Percentiles rank a stretch among this genome's conserved stretches.
Conservation (phyloP, 306 rosid species). For the Delonix regia region DNA sequence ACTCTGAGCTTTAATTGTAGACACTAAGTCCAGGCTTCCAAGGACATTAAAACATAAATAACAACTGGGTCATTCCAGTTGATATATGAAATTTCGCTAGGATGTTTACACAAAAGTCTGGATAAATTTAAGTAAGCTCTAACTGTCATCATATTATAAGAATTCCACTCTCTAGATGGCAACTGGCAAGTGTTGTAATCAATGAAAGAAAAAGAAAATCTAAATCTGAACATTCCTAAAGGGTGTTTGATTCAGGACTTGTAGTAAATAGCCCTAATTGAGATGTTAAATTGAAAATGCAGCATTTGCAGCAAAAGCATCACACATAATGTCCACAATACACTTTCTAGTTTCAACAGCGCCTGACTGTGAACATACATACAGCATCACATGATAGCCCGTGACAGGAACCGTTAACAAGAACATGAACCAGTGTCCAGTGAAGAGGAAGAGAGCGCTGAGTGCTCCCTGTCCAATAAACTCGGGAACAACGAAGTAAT, state of each 20-base stretch:
- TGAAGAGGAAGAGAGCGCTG: constrained; percentile 67
- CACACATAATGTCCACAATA: neutral
- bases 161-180: neutral
- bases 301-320: constrained; percentile 10
- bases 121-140: too few relatives aligned
- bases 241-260: too few relatives aligned
- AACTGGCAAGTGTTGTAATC: constrained; percentile 4
- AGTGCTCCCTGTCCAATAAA: constrained; percentile 66
- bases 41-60: neutral
- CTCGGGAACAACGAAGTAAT: constrained; percentile 70
- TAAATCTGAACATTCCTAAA: neutral
- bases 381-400: constrained; percentile 62
- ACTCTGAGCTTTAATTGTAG: too few relatives aligned
- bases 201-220: neutral
- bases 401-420: constrained; percentile 70
- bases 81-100: neutral
- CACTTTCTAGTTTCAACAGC: neutral
- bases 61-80: neutral
- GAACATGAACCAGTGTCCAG: constrained; percentile 89
- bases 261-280: neutral
- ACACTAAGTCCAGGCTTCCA: neutral
- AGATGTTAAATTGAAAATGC: neutral
- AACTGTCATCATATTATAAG: neutral
- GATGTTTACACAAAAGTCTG: too few relatives aligned
- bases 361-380: constrained; percentile 47